phyloP scores from a whole-genome alignment of 164 flowering plant genomes.

The Vitis labrusca region DNA sequence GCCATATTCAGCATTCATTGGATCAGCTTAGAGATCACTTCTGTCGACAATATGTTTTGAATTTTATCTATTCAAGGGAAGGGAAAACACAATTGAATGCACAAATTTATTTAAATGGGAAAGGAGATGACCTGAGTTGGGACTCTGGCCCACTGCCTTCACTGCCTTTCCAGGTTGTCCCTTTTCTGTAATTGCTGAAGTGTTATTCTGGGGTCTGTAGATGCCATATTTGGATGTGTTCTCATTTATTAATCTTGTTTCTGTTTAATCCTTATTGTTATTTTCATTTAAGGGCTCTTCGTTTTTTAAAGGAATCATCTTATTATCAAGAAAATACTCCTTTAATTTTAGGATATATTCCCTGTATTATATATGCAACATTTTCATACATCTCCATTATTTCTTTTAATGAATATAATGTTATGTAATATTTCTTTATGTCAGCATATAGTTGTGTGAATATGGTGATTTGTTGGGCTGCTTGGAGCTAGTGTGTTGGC shows the following conservation, averaged over 20 bases:
- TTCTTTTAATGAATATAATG: too few relatives aligned
- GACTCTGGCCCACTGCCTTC: conserved; percentile 84
- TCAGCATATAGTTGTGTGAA: not conserved
- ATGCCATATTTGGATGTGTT: not conserved
- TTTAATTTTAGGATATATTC: not conserved
- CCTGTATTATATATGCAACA: not conserved
- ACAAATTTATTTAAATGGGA: conserved; percentile 62
- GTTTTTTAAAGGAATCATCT: too few relatives aligned
- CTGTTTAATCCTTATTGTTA: not conserved
- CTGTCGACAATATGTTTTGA: conserved; percentile 90
- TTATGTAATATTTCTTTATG: not conserved
- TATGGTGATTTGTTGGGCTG: not conserved
- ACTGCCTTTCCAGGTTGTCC: conserved; percentile 85
- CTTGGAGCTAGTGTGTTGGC: not conserved
- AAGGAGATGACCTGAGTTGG: conserved; percentile 58
- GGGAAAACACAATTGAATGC: conserved; percentile 80
- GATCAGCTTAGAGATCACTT: conserved; percentile 92
- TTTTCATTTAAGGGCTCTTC: not conserved
- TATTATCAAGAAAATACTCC: too few relatives aligned
- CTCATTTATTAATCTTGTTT: not conserved
- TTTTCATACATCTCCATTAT: too few relatives aligned
- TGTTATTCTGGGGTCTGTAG: not conserved
- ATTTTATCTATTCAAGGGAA: conserved; percentile 86
- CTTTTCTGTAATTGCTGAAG: conserved; percentile 2
- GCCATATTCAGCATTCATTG: conserved; percentile 79